Evolutionary conservation across 208 protist genomes (phyloP).

Genomic region (Herpetomonas tarakana): DNA sequence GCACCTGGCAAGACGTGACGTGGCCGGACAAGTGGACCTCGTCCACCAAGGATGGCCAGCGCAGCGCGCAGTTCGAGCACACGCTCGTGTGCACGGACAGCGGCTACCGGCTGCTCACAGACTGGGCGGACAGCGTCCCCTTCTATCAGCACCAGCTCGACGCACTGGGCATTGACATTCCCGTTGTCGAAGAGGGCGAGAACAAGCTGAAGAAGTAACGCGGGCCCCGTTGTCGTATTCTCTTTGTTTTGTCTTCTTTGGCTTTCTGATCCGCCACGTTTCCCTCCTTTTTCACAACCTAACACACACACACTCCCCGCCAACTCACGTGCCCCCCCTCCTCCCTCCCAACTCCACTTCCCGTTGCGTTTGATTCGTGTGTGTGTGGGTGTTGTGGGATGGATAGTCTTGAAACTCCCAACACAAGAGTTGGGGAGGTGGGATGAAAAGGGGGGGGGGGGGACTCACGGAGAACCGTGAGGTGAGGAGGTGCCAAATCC

Average conservation of each 20-base stretch:
- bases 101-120: constrained; percentile 82
- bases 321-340: too few relatives aligned
- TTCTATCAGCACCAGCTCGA: constrained; percentile 88
- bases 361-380: too few relatives aligned
- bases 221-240: neutral
- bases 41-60: constrained; percentile 93
- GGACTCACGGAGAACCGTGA: too few relatives aligned
- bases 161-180: constrained; percentile 58
- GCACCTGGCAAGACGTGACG: constrained; percentile 87
- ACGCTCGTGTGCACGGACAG: constrained; percentile 95
- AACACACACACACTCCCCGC: too few relatives aligned
- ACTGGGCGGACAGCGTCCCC: constrained; percentile 79
- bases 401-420: too few relatives aligned
- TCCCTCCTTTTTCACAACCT: too few relatives aligned
- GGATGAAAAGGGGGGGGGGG: too few relatives aligned
- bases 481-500: too few relatives aligned
- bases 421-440: too few relatives aligned
- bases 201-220: constrained; percentile 36
- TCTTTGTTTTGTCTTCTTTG: neutral
- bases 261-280: neutral
- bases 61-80: constrained; percentile 98
- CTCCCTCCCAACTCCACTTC: too few relatives aligned
- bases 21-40: constrained; percentile 98
- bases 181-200: constrained; percentile 49
- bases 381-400: too few relatives aligned